Conservation (phyloP, 371 early-diverging fungal species). For the Parasitella parasitica region DNA sequence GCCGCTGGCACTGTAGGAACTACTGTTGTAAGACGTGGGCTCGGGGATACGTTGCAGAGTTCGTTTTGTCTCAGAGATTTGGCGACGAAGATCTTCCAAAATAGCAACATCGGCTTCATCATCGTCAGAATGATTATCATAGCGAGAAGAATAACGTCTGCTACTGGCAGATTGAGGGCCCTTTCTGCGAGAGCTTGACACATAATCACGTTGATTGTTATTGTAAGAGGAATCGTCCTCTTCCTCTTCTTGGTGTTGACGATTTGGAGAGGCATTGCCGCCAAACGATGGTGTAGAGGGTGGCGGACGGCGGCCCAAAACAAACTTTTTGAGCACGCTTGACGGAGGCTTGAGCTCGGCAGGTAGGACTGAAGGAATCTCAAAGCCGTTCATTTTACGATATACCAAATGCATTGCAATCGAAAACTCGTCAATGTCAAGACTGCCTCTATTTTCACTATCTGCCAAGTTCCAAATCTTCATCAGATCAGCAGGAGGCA, state of each 20-base stretch:
- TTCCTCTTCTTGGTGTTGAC: slow-evolving; percentile 2
- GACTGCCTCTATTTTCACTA: slow-evolving; percentile 42
- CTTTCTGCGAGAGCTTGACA: slow-evolving; percentile 55
- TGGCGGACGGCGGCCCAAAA: slow-evolving; percentile 40
- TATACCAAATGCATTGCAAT: slow-evolving; percentile 63
- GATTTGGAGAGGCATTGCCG: not conserved
- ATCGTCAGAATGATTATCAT: slow-evolving; percentile 12
- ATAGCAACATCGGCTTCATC: slow-evolving; percentile 20
- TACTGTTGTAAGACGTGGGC: not conserved
- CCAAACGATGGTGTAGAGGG: slow-evolving; percentile 23
- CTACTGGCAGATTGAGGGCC: slow-evolving; percentile 12
- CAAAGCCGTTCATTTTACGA: slow-evolving; percentile 73
- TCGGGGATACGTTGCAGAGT: slow-evolving; percentile 20
- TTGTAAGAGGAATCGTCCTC: slow-evolving; percentile 20
- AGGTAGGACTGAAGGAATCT: slow-evolving; percentile 77
- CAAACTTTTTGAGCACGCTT: slow-evolving; percentile 58
- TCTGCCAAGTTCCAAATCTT: slow-evolving; percentile 55
- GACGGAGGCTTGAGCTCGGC: slow-evolving; percentile 81
- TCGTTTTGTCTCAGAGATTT: slow-evolving; percentile 53
- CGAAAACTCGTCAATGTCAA: slow-evolving; percentile 54
- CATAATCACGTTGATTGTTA: slow-evolving; percentile 44
- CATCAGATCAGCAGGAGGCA: slow-evolving; percentile 39
- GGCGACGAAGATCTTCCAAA: slow-evolving; percentile 41
- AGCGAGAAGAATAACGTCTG: slow-evolving; percentile 9
- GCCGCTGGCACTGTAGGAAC: slow-evolving; percentile 2